Evolutionary conservation across 257 asterid genomes (phyloP).

Genomic region (Jasminum sambac): DNA sequence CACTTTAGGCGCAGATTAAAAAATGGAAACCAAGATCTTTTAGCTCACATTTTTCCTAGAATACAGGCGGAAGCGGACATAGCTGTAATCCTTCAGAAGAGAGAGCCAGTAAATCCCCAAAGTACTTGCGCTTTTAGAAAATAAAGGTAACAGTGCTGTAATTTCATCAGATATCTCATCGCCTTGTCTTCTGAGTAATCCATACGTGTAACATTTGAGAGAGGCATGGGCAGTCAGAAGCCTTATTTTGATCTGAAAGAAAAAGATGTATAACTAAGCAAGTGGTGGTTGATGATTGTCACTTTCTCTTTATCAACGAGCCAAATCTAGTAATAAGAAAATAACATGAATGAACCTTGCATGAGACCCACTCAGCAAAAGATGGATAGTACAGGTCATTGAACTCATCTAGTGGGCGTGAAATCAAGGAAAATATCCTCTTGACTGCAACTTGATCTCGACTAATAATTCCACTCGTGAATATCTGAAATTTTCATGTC

Average conservation of each 20-base stretch:
- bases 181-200: slow-evolving; percentile 68
- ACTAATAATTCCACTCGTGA: slow-evolving; percentile 92
- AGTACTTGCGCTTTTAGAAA: slow-evolving; percentile 74
- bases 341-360: slow-evolving; percentile 67
- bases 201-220: slow-evolving; percentile 82
- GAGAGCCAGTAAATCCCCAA: slow-evolving; percentile 88
- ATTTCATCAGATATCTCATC: slow-evolving; percentile 70
- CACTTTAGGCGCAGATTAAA: slow-evolving; percentile 14
- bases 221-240: slow-evolving; percentile 96
- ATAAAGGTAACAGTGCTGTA: slow-evolving; percentile 75
- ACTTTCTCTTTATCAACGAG: slow-evolving; percentile 18
- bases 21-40: slow-evolving; percentile 20
- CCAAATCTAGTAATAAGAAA: slow-evolving; percentile 25
- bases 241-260: slow-evolving; percentile 84
- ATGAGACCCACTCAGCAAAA: slow-evolving; percentile 99
- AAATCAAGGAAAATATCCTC: slow-evolving; percentile 93
- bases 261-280: slow-evolving; percentile 25
- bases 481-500: slow-evolving; percentile 61
- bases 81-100: slow-evolving; percentile 78
- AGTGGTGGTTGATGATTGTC: slow-evolving; percentile 26
- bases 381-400: slow-evolving; percentile 90
- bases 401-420: slow-evolving; percentile 92
- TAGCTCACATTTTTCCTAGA: slow-evolving; percentile 72
- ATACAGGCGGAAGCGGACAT: slow-evolving; percentile 57
- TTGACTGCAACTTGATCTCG: slow-evolving; percentile 92